A percentile compares a stretch with the other conserved stretches of the same genome.
phyloP scores from a whole-genome alignment of 1,284 basidiomycete genomes.

The Ceratobasidium sp. region DNA sequence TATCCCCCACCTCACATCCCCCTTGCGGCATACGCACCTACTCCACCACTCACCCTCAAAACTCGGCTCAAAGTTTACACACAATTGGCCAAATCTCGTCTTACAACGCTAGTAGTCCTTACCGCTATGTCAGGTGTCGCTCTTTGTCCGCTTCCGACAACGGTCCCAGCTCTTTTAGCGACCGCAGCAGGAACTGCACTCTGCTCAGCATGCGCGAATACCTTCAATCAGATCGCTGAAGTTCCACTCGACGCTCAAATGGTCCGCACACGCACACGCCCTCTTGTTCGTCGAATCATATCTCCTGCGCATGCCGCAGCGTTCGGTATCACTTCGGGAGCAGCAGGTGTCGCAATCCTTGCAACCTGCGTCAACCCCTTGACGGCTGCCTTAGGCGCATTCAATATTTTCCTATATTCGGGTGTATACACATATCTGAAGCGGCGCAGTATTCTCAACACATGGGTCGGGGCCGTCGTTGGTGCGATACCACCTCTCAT shows the following conservation, averaged over 20 bases:
- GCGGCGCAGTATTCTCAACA: slow-evolving; percentile 89
- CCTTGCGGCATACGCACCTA: slow-evolving; percentile 57
- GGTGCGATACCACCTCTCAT: slow-evolving; percentile 95
- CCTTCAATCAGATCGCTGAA: slow-evolving; percentile 96
- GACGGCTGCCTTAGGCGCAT: slow-evolving; percentile 86
- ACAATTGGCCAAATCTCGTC: slow-evolving; percentile 88
- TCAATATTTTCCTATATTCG: slow-evolving; percentile 92
- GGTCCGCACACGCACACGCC: slow-evolving; percentile 89
- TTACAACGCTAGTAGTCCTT: slow-evolving; percentile 91
- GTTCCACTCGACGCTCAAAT: slow-evolving; percentile 98
- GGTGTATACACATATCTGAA: slow-evolving; percentile 96
- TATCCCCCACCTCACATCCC: slow-evolving; percentile 50
- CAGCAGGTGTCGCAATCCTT: slow-evolving; percentile 83
- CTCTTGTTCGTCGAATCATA: slow-evolving; percentile 88
- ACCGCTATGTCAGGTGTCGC: slow-evolving; percentile 95
- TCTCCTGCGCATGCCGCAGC: slow-evolving; percentile 86
- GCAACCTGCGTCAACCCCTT: slow-evolving; percentile 89
- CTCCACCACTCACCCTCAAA: slow-evolving; percentile 66
- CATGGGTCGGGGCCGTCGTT: slow-evolving; percentile 95
- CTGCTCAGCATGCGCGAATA: slow-evolving; percentile 94
- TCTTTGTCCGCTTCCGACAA: slow-evolving; percentile 87
- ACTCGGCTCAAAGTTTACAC: slow-evolving; percentile 79
- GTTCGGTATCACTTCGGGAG: slow-evolving; percentile 83
- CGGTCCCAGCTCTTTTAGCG: slow-evolving; percentile 85
- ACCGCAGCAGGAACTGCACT: slow-evolving; percentile 92